phyloP scores from a whole-genome alignment of 1,284 basidiomycete species.

The Cryptococcus deneoformans region DNA sequence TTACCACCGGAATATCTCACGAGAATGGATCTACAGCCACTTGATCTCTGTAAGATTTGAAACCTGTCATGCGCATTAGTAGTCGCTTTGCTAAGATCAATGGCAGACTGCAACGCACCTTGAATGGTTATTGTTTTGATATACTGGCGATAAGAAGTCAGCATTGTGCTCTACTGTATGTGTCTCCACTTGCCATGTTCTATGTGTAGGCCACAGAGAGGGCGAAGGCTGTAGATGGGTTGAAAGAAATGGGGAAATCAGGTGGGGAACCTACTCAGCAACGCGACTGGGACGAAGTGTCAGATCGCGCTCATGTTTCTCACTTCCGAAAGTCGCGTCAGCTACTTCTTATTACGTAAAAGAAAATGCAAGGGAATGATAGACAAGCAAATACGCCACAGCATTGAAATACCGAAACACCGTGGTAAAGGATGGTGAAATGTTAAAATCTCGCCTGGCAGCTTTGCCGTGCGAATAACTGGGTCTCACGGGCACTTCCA shows the following conservation, averaged over 20 bases:
- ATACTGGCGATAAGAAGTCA: slow-evolving; percentile 54
- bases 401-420: no score
- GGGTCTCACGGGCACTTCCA: no score
- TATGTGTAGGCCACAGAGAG: neutral
- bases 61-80: slow-evolving; percentile 54
- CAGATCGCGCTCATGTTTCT: neutral
- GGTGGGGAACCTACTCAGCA: no score
- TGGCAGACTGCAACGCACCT: slow-evolving; percentile 50
- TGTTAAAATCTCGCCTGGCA: no score
- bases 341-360: neutral
- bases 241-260: no score
- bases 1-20: neutral
- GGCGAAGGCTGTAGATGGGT: no score
- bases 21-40: slow-evolving; percentile 57
- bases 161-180: slow-evolving; percentile 9
- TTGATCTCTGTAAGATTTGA: slow-evolving; percentile 84
- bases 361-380: no score
- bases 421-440: no score
- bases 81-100: slow-evolving; percentile 3
- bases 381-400: no score
- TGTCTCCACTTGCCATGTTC: neutral
- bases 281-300: neutral
- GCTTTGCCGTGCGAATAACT: no score
- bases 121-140: slow-evolving; percentile 93
- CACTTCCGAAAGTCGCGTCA: slow-evolving; percentile 1